Percentiles rank a stretch among this genome's conserved stretches.
Conservation (phyloP, 1,284 basidiomycete genomes). For the Psilocybe mexicana region DNA sequence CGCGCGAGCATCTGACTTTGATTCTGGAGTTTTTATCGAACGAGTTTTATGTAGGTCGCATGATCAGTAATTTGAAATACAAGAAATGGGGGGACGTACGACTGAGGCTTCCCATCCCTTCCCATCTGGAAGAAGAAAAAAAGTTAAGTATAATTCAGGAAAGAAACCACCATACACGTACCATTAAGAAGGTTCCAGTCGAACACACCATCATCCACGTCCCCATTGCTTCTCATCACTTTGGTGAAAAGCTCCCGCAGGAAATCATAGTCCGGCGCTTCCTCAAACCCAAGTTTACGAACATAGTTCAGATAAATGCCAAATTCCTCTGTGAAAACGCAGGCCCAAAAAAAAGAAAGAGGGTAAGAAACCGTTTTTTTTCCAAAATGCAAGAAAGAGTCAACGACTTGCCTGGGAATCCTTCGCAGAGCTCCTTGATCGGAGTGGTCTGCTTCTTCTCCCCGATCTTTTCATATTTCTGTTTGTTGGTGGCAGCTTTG, state of each 20-base stretch:
- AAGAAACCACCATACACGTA: conserved; percentile 23
- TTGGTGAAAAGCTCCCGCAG: conserved; percentile 90
- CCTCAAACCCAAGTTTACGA: conserved; percentile 87
- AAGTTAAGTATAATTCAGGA: not conserved
- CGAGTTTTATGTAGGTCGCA: conserved; percentile 17
- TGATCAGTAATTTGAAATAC: conserved; percentile 5
- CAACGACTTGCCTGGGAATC: conserved; percentile 71
- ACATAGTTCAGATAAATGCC: conserved; percentile 89
- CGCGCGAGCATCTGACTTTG: conserved; percentile 63
- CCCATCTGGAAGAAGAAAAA: conserved; percentile 54
- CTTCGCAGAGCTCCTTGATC: conserved; percentile 92
- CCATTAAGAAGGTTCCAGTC: conserved; percentile 90
- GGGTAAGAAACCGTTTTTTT: conserved; percentile 10
- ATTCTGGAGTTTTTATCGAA: conserved; percentile 35
- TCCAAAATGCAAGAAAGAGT: not conserved
- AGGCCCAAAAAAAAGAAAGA: not conserved
- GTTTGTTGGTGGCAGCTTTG: conserved; percentile 96
- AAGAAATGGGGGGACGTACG: conserved; percentile 44
- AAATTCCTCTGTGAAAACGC: conserved; percentile 68
- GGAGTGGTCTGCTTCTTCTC: conserved; percentile 98
- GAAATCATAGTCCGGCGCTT: conserved; percentile 96
- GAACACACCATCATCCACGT: conserved; percentile 86
- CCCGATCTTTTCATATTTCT: conserved; percentile 98
- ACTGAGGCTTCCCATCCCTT: conserved; percentile 92
- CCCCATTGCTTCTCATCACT: conserved; percentile 86